Evolutionary conservation across 495 filamentous ascomycete genomes (phyloP).

Genomic region (Lasiosphaeria hispida): DNA sequence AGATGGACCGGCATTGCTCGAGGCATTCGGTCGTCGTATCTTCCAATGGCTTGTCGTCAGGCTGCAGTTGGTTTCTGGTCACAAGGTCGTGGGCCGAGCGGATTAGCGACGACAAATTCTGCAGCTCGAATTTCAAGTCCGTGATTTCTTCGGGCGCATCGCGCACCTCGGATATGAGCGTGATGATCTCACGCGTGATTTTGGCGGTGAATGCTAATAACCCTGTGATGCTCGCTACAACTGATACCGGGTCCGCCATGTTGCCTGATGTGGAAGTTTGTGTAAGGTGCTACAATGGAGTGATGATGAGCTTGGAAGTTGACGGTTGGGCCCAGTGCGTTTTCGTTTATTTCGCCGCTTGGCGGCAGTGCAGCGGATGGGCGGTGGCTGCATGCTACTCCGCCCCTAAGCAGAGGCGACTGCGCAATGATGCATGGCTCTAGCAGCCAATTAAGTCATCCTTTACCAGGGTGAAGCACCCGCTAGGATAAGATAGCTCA

Average conservation of each 20-base stretch:
- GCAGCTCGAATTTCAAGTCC: constrained; percentile 20
- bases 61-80: constrained; percentile 8
- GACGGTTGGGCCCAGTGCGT: too few species aligned
- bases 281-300: too few species aligned
- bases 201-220: constrained; percentile 20
- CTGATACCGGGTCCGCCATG: constrained; percentile 24
- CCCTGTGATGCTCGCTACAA: constrained; percentile 19
- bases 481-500: too few species aligned
- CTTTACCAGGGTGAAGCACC: too few species aligned
- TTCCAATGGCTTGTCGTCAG: constrained; percentile 13
- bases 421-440: too few species aligned
- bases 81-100: constrained; percentile 14
- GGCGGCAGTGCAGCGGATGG: too few species aligned
- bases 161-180: constrained; percentile 15
- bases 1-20: constrained; percentile 12
- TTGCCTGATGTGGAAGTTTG: too few species aligned
- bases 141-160: constrained; percentile 23
- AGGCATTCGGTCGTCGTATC: constrained; percentile 17
- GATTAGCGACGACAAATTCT: constrained; percentile 18
- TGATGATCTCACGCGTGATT: constrained; percentile 14
- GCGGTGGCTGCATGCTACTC: too few species aligned
- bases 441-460: too few species aligned
- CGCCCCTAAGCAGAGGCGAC: too few species aligned
- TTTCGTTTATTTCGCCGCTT: too few species aligned
- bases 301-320: too few species aligned